Base-by-base conservation (phyloP, 495 filamentous ascomycete genomes). In the Lasiosphaeriaceae sp. region DNA sequence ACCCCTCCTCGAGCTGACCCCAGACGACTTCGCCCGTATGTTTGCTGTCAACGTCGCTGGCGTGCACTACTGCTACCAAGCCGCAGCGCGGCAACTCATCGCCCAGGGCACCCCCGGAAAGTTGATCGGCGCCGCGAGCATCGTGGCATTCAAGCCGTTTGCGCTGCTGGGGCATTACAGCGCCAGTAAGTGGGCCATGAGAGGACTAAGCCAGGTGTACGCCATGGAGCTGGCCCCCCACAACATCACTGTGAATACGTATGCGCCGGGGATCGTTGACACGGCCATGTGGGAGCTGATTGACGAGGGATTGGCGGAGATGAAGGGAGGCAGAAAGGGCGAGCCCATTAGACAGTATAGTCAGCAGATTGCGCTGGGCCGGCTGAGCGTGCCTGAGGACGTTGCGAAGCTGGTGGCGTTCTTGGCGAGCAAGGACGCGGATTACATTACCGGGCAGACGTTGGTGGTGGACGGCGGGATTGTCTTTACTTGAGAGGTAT, bases 391-490 rank as follows among this genome's bases (percentile, higher is more conserved):
- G 11, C 81, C 83, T 0, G 81, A 85, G 56, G 84, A 86, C 64
- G 81, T 86, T 20, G 74, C 77, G 0, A 79, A 78, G 48, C 47
- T 80, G 57, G 84, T 86, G 11, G 74, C 76, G 34, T 88, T 80
- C 57, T 57, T 88, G 60, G 79, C 77, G 1, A 74, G 80, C 11
- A 63, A 60, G 5, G 80, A 82, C 56, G 77, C 76, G 48, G 77
- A 85, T 52, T 86, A 80, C 60, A 69, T 86, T 52, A 87, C 84
- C 0, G 83, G 83, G 0, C 82, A 87, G 71, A 86, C 83, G 14
- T 70, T 80, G 52, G 52, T 87, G 12, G 76, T 87, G 12, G 85
- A 88, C 70, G 84, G 83, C 1, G 85, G 84, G 0, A 79, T 85
- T 47, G 55, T 81, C 17, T 81, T 78, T 29, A 71, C 65, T 2